Evolutionary conservation across 257 asterid genomes (phyloP).

Genomic region (Leonotis leonurus): DNA sequence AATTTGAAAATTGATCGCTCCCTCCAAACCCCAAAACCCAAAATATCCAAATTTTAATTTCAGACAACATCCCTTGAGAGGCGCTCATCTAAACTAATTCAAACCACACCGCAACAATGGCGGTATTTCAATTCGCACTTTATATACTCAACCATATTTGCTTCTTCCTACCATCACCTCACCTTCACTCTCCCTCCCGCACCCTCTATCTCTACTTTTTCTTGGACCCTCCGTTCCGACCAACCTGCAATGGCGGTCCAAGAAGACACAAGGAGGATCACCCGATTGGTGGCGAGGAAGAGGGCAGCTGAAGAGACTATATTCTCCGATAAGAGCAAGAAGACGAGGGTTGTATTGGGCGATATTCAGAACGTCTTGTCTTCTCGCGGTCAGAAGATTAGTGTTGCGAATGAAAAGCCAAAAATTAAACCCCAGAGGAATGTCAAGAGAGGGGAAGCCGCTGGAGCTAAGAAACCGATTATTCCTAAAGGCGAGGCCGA

Average conservation of each 20-base stretch:
- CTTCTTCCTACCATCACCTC: conserved; percentile 5
- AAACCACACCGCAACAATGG: conserved; percentile 25
- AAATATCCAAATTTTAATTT: conserved; percentile 15
- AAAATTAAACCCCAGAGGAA: conserved; percentile 24
- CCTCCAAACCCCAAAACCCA: not conserved
- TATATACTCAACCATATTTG: conserved; percentile 19
- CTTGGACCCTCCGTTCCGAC: not conserved
- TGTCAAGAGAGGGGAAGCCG: conserved; percentile 22
- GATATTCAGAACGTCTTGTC: conserved; percentile 54
- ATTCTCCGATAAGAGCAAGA: conserved; percentile 29
- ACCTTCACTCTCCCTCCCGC: not conserved
- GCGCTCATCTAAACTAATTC: conserved; percentile 26
- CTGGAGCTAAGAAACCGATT: conserved; percentile 18
- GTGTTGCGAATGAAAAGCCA: conserved; percentile 14
- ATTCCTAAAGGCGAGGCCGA: conserved; percentile 15
- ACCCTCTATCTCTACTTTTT: conserved; percentile 4
- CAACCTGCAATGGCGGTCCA: conserved; percentile 50
- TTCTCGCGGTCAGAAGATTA: conserved; percentile 10
- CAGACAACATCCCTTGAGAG: conserved; percentile 1
- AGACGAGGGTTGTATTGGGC: conserved; percentile 72
- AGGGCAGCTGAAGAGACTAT: conserved; percentile 52
- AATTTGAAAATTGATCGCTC: conserved; percentile 3
- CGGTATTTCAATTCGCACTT: conserved; percentile 20
- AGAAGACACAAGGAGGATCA: conserved; percentile 51
- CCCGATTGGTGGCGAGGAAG: conserved; percentile 77